A percentile compares a stretch with the other conserved stretches of the same genome.
phyloP scores from a whole-genome alignment of 306 rosid species.

The Cucumis hystrix region DNA sequence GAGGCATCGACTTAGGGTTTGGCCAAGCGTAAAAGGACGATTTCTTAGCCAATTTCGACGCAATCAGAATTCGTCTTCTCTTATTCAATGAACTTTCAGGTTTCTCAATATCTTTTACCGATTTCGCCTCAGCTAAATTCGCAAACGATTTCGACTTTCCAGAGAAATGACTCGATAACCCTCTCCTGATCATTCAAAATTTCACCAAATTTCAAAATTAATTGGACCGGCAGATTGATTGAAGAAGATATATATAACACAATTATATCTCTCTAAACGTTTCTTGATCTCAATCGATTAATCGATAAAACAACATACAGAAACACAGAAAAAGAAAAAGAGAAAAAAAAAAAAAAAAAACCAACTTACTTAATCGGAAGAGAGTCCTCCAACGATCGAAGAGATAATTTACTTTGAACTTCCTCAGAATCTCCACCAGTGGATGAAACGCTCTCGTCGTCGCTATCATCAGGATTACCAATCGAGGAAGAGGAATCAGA shows the following conservation, averaged over 20 bases:
- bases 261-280: background rate
- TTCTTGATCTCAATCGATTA: background rate
- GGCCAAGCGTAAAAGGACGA: slow-evolving; percentile 50
- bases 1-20: slow-evolving; percentile 84
- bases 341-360: background rate
- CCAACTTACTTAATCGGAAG: slow-evolving; percentile 73
- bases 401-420: slow-evolving; percentile 41
- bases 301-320: background rate
- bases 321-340: background rate
- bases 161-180: slow-evolving; percentile 59
- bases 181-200: slow-evolving; percentile 40
- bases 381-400: slow-evolving; percentile 57
- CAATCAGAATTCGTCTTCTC: slow-evolving; percentile 57
- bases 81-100: slow-evolving; percentile 74
- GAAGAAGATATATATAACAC: background rate
- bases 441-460: slow-evolving; percentile 20
- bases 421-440: slow-evolving; percentile 32
- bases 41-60: slow-evolving; percentile 50
- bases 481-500: slow-evolving; percentile 67
- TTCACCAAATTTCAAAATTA: background rate
- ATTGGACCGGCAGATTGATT: background rate
- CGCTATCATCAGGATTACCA: slow-evolving; percentile 61
- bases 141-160: slow-evolving; percentile 91
- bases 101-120: slow-evolving; percentile 43
- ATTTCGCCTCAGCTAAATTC: slow-evolving; percentile 42